These are phyloP conservation scores for Boletus tomentosulus DNA, from an alignment of 768 basidiomycete species.

Conservation along the genomic window DNA sequence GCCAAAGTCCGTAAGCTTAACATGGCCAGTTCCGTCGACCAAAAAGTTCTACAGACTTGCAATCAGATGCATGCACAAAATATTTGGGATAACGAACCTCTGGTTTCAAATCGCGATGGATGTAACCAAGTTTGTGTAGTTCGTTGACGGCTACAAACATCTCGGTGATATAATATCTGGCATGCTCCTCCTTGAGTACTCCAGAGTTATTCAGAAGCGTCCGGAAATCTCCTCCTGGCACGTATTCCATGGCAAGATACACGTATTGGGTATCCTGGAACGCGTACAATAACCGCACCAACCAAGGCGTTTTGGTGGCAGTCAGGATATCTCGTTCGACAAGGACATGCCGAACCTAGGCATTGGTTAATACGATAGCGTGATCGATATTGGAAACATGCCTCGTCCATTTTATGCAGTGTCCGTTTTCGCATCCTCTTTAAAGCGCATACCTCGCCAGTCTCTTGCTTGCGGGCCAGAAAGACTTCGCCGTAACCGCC, in stretches of 20 bases:
- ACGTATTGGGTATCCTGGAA: slow-evolving; percentile 92
- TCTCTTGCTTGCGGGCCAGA: slow-evolving; percentile 90
- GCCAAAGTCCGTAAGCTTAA: slow-evolving; percentile 97
- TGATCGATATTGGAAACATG: slow-evolving; percentile 27
- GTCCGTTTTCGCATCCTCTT: slow-evolving; percentile 98
- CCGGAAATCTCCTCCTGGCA: slow-evolving; percentile 97
- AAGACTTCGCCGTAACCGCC: slow-evolving; percentile 99
- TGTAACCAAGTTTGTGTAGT: slow-evolving; percentile 95
- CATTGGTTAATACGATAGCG: neutral
- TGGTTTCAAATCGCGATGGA: slow-evolving; percentile 96
- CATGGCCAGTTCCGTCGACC: slow-evolving; percentile 92
- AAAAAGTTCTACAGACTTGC: slow-evolving; percentile 75
- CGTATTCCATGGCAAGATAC: slow-evolving; percentile 99
- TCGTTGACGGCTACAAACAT: slow-evolving; percentile 96
- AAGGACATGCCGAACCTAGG: slow-evolving; percentile 91
- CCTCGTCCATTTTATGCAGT: slow-evolving; percentile 98
- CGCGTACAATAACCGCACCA: slow-evolving; percentile 90
- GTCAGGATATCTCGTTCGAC: slow-evolving; percentile 98
- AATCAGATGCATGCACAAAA: neutral
- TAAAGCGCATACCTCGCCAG: slow-evolving; percentile 92
- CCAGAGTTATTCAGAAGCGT: slow-evolving; percentile 97
- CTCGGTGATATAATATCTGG: slow-evolving; percentile 94
- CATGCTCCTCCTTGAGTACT: slow-evolving; percentile 95
- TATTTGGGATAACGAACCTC: slow-evolving; percentile 55
- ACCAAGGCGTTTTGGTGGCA: slow-evolving; percentile 96